Conservation (phyloP, 2,329 filamentous ascomycete genomes). For the Cladophialophora carrionii region DNA sequence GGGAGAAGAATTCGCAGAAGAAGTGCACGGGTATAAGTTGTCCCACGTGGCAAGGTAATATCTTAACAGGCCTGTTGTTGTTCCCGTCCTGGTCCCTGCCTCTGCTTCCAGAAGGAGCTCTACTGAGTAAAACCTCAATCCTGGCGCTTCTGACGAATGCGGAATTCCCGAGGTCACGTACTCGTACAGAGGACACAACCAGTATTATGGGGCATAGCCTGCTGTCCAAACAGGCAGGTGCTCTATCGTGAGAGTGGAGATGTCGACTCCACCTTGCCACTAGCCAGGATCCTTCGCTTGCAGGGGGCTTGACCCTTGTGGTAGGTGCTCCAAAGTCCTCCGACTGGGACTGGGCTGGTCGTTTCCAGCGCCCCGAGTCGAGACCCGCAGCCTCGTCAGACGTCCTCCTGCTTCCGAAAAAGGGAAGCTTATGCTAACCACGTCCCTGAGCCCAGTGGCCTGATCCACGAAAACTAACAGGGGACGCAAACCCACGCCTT, state of each 20-base stretch:
- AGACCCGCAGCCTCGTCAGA: conserved; percentile 17
- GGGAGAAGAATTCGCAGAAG: neutral
- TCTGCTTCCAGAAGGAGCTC: too few species aligned
- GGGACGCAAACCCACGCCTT: neutral
- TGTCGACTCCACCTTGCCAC: neutral
- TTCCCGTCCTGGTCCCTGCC: too few species aligned
- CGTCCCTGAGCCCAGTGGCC: conserved; percentile 3
- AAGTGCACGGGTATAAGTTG: neutral
- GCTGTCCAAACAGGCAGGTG: conserved; percentile 13
- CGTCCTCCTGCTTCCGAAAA: neutral
- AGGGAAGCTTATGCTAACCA: conserved; percentile 18
- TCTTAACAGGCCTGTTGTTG: neutral
- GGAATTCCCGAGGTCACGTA: neutral
- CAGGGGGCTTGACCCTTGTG: neutral
- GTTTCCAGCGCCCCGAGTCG: conserved; percentile 13
- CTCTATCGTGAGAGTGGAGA: neutral
- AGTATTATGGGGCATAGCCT: neutral
- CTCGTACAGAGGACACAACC: neutral
- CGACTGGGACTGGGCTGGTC: neutral
- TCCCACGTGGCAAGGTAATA: neutral
- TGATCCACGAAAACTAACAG: conserved; percentile 2
- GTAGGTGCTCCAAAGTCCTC: neutral
- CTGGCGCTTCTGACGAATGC: neutral
- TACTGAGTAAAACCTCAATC: neutral
- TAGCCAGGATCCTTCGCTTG: neutral